phyloP scores from a whole-genome alignment of 306 rosid species.

The Nissolia schottii region DNA sequence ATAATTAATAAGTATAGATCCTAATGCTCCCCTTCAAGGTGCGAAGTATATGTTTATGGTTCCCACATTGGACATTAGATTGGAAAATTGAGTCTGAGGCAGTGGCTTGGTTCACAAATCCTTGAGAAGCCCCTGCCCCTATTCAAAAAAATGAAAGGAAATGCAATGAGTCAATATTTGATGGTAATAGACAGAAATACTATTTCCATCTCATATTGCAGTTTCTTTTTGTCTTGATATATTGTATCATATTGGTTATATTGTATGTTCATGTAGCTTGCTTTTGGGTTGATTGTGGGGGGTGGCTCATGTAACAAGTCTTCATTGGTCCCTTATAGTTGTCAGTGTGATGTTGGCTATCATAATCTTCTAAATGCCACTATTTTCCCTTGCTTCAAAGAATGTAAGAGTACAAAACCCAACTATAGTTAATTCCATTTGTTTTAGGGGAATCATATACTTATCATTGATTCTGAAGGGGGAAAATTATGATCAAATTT shows the following conservation, averaged over 20 bases:
- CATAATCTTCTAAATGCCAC: conserved; percentile 56
- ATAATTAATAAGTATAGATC: too few species aligned
- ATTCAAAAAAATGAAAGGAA: conserved; percentile 31
- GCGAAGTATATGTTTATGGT: too few species aligned
- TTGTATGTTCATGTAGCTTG: conserved; percentile 51
- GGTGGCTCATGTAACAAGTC: conserved; percentile 65
- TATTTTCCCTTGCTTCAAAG: conserved; percentile 53
- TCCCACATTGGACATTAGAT: too few species aligned
- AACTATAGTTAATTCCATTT: neutral
- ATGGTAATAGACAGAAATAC: conserved; percentile 40
- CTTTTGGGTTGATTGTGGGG: conserved; percentile 63
- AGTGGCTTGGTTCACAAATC: too few species aligned
- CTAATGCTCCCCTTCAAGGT: too few species aligned
- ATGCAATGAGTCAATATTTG: conserved; percentile 36
- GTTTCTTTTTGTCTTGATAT: neutral
- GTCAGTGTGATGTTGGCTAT: conserved; percentile 53
- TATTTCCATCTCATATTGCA: neutral
- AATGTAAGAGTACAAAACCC: conserved; percentile 44
- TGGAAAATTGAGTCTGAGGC: too few species aligned
- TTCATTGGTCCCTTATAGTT: conserved; percentile 40
- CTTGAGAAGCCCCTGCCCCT: conserved; percentile 45
- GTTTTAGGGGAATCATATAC: neutral
- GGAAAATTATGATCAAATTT: neutral
- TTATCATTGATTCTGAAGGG: neutral
- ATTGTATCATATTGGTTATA: neutral